Percentiles rank a stretch among this genome's conserved stretches.
phyloP scores from a whole-genome alignment of 306 rosid species.

The Oxytropis ochrocephala region DNA sequence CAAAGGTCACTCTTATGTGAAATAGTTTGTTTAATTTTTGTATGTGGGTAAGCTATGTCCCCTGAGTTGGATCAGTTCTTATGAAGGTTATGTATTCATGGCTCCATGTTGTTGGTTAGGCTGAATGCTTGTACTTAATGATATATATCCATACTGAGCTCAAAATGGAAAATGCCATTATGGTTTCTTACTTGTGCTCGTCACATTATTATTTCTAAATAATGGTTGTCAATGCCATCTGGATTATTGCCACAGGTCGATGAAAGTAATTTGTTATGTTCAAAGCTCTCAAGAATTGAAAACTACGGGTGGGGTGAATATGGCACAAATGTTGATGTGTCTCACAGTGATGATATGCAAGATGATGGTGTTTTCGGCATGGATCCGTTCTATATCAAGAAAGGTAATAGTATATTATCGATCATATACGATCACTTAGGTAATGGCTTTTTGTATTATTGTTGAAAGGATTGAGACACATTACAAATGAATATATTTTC shows the following conservation, averaged over 20 bases:
- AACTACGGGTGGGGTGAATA: conserved; percentile 71
- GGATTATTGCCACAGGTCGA: conserved; percentile 40
- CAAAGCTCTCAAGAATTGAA: conserved; percentile 51
- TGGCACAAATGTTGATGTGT: conserved; percentile 23
- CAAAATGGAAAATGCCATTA: neutral
- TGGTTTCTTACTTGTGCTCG: neutral
- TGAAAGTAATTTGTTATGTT: conserved; percentile 21
- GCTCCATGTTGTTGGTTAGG: neutral
- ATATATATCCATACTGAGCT: neutral
- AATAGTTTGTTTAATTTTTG: neutral
- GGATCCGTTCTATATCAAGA: conserved; percentile 65
- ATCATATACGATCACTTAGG: neutral
- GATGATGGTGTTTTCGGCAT: conserved; percentile 54
- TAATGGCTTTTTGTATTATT: neutral
- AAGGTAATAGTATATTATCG: conserved; percentile 40
- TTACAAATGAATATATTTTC: neutral
- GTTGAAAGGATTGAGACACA: neutral
- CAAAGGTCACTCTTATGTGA: neutral
- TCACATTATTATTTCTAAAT: neutral
- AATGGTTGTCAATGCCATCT: neutral
- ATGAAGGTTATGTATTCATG: neutral
- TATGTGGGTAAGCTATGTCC: neutral
- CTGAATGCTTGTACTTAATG: neutral
- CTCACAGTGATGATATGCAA: conserved; percentile 27
- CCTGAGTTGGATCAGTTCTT: neutral